Evolutionary conservation across 805 yeast genomes (phyloP), one percentile per base, ranked within the genome.

Genomic region (Candida alai): DNA sequence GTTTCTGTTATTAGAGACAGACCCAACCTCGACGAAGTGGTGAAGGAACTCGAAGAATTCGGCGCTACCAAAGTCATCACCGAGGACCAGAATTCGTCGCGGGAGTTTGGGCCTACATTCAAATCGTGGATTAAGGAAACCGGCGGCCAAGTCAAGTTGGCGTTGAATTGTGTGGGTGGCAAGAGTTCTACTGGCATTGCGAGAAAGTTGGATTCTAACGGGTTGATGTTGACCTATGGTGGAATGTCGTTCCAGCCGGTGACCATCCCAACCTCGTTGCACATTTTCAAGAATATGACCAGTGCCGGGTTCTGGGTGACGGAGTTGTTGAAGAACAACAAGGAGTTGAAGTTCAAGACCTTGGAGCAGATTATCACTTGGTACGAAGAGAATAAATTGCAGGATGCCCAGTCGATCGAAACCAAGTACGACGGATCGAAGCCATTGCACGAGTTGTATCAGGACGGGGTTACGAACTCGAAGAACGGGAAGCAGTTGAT

Each of bases 201-300:
- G 7, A 73, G 96, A 46, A 90, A 88, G 56, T 70, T 93, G 36
- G 78, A 77, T 24, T 62, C 67, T 11, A 77, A 84, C 47, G 95
- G 93, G 1, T 73, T 79, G 30, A 65, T 93, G 68, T 76, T 88
- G 47, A 87, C 97, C 1, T 93, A 93, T 53, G 99, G 99, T 21
- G 97, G 95, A 24, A 93, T 93, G 98, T 86, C 97, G 3, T 79
- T 81, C 69, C 89, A 86, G 62, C 98, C 98, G 2, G 94, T 93
- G 8, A 74, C 76, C n/a, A 60, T 93, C 36, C 96, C 97, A 24
- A 87, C 96, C 1, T 77, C 95, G 0, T 64, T 85, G 40, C 85
- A 85, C 53, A 89, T 93, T 44, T 93, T 93, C 70, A 93, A 90
- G 60, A 84, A 89, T 52, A 60, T 93, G 36, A 78, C 83, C 5